Base-by-base conservation (phyloP, 352 stramenopile genomes). In the Globisporangium abappressorium region DNA sequence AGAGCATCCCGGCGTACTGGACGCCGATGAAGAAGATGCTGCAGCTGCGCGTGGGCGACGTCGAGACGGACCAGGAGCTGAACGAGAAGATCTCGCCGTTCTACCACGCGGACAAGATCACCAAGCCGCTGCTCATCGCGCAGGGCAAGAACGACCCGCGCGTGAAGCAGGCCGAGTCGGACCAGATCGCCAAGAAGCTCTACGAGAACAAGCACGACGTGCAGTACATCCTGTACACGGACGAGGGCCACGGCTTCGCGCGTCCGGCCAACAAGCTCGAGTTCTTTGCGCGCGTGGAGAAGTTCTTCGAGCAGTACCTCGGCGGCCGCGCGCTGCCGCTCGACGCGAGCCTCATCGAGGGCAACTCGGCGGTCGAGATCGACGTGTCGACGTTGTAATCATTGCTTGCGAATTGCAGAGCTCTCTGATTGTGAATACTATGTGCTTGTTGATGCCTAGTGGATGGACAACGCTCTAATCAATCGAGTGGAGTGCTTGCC, bases 91-190 rank as follows among this genome's bases (percentile, higher is more conserved):
- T 87, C 55, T 93, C 81, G 57, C 88, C 88, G 30, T 68, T 94
- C 8, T 93, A 77, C 63, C 84, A 96, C 62, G 80, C 82, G 3
- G 79, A 92, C 55, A 86, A 88, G 54, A 93, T 96, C n/a, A 79
- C 74, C 38, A 80, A 80, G 55, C 85, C 88, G 24, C 72, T 96
- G 54, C 71, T 96, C 20, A 93, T 96, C 69, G 81, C 75, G 15
- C 88, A 96, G 46, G 88, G 88, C 54, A 81, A 81, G 43, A 93
- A 96, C 70, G 85, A 96, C 69, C 86, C 88, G 11, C 76, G 86
- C 43, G 88, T 96, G 2, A 88, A 86, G 65, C 76, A 88, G 55
- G 66, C 76, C 33, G 84, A 92, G 69, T 83, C 84, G 28, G 80
- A 91, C 65, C 80, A 92, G 74, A 90, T 94, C 64, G 84, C 79